Evolutionary conservation across 2,329 filamentous ascomycete genomes (phyloP).

Genomic region (Magnaporthales sp.): DNA sequence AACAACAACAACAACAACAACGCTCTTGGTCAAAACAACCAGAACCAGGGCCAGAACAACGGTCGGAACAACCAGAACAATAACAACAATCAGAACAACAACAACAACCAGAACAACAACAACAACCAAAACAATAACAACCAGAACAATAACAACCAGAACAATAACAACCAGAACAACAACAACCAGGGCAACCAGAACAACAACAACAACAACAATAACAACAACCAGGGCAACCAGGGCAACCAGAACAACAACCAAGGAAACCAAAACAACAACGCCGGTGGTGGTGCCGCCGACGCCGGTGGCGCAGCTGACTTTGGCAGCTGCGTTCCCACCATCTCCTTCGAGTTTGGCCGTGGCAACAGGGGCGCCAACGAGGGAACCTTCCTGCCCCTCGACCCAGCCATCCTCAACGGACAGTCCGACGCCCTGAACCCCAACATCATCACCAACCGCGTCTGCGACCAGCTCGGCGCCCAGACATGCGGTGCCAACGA

Average conservation of each 20-base stretch:
- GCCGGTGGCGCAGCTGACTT: slow-evolving; percentile 35
- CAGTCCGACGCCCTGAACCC: slow-evolving; percentile 63
- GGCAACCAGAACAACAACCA: slow-evolving; percentile 6
- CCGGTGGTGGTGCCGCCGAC: slow-evolving; percentile 8
- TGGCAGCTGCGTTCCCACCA: slow-evolving; percentile 45
- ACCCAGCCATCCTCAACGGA: slow-evolving; percentile 49
- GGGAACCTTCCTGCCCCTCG: slow-evolving; percentile 60
- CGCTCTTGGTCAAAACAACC: background rate
- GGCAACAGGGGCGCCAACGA: slow-evolving; percentile 47
- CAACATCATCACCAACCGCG: slow-evolving; percentile 65
- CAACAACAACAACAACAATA: slow-evolving; percentile 10
- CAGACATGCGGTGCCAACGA: slow-evolving; percentile 58
- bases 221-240: slow-evolving; percentile 6
- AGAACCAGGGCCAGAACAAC: background rate
- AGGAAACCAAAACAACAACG: slow-evolving; percentile 11
- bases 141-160: slow-evolving; percentile 8
- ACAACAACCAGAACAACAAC: slow-evolving; percentile 3
- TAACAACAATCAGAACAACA: background rate
- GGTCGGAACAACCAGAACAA: background rate
- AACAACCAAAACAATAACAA: slow-evolving; percentile 1
- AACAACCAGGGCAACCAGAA: background rate
- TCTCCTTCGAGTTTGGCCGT: slow-evolving; percentile 50
- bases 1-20: slow-evolving; percentile 1
- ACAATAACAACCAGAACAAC: slow-evolving; percentile 10
- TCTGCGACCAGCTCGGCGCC: slow-evolving; percentile 55